Evolutionary conservation across 768 basidiomycete species (phyloP).

Genomic region (Rhodosporidiobolus odoratus): DNA sequence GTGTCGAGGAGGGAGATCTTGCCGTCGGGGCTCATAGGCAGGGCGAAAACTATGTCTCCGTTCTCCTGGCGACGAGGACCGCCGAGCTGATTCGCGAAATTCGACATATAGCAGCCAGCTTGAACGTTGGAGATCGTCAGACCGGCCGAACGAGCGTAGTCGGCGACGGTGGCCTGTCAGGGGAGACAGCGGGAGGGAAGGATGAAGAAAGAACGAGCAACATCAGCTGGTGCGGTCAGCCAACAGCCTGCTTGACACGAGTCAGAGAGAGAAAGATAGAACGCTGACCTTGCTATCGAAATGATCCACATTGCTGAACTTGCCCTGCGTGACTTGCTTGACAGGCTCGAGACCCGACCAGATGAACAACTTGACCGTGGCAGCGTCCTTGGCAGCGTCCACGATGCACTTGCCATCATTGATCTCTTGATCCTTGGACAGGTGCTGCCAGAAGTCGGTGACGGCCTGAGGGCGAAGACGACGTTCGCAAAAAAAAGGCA

Average conservation of each 20-base stretch:
- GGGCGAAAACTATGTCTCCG: background rate
- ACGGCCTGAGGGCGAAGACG: background rate
- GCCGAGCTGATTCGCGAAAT: background rate
- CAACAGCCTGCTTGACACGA: background rate
- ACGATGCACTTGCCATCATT: constrained; percentile 36
- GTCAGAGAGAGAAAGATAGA: background rate
- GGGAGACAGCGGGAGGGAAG: no score
- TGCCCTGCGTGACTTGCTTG: background rate
- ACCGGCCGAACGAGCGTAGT: background rate
- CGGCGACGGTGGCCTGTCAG: constrained; percentile 5
- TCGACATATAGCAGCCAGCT: background rate
- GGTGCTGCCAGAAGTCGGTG: constrained; percentile 36
- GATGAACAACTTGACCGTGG: constrained; percentile 26
- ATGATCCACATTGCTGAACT: constrained; percentile 12
- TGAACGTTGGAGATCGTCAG: background rate
- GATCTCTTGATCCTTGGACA: constrained; percentile 16
- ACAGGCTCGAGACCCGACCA: constrained; percentile 18
- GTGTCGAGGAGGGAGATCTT: background rate
- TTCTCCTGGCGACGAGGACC: background rate
- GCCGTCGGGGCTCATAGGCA: background rate
- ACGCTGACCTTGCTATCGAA: constrained; percentile 14
- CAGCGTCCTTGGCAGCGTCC: constrained; percentile 30
- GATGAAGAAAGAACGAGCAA: background rate
- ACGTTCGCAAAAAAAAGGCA: background rate
- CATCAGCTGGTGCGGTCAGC: background rate